Base-by-base conservation (phyloP, 1,284 basidiomycete species). In the Phenoliferia sp. region DNA sequence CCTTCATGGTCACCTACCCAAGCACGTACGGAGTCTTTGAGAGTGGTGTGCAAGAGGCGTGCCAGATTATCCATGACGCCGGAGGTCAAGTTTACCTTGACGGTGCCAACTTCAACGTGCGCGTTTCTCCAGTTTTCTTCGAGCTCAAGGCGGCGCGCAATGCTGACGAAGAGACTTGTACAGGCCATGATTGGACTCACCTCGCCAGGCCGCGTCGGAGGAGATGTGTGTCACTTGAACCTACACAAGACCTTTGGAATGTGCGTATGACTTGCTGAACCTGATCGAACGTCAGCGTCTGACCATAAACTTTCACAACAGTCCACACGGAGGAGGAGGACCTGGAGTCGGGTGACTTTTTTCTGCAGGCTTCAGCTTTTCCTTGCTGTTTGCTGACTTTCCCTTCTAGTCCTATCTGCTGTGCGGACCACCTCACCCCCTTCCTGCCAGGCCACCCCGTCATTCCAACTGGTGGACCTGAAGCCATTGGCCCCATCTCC, bases 1-100 rank as follows among this genome's bases (percentile, higher is more conserved):
- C 94, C 2, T 95, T 95, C 82, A 99, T 99, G 95, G 93, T 93
- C 75, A 74, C 83, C 72, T 78, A 79, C 70, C 77, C 79, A 1
- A 96, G 93, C 6, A 99, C 95, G 0, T 98, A 94, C 72, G 95
- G 95, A 76, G 94, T 98, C 35, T 99, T 98, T 77, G 96, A 99
- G 79, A 85, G 89, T 72, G 92, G 93, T 66, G 89, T 98, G 50
- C 34, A 65, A 32, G 68, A 89, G 83, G 95, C 94, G 28, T 95
- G 92, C 83, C 83, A 90, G 78, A 92, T 96, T 75, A 90, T 97
- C 59, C 96, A 99, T 78, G 86, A 93, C 67, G 88, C 92, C 75
- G 95, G 95, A 28, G 95, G 96, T 29, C 96, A 99, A 78, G 96
- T 99, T 50, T 99, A 98, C 80, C 83, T 99, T 65, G 95, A 99